Evolutionary conservation across 2,329 filamentous ascomycete genomes (phyloP).

Genomic region (Phaeosphaeriaceae sp.): DNA sequence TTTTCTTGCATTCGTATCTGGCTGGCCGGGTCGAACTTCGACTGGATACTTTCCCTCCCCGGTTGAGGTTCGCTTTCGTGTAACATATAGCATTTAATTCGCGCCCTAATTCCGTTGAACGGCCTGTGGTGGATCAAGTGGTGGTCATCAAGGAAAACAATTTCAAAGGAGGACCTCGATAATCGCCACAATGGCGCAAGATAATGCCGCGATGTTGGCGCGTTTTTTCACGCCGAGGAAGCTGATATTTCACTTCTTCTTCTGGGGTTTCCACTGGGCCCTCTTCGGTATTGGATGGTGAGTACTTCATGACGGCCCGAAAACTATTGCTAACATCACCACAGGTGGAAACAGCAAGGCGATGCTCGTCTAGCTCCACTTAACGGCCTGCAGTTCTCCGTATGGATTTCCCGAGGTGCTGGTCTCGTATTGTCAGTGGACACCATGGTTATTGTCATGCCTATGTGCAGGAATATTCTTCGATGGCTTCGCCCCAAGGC

Average conservation of each 20-base stretch:
- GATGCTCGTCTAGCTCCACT: conserved; percentile 75
- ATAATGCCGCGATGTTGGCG: conserved; percentile 13
- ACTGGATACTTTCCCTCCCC: conserved; percentile 42
- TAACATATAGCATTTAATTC: conserved; percentile 44
- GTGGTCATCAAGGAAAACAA: conserved; percentile 2
- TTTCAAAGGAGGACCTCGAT: neutral
- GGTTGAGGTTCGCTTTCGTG: conserved; percentile 41
- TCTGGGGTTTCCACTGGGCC: conserved; percentile 78
- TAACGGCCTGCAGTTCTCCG: conserved; percentile 84
- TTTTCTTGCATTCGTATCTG: conserved; percentile 51
- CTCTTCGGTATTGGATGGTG: conserved; percentile 90
- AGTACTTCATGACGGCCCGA: conserved; percentile 45
- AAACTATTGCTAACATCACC: conserved; percentile 9
- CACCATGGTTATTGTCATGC: conserved; percentile 84
- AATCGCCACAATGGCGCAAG: conserved; percentile 22
- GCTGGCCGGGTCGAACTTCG: conserved; percentile 50
- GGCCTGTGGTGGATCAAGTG: conserved; percentile 18
- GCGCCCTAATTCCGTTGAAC: conserved; percentile 45
- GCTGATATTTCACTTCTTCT: conserved; percentile 79
- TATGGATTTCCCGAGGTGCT: conserved; percentile 95
- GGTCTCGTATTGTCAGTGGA: conserved; percentile 86
- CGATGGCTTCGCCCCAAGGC: conserved; percentile 85
- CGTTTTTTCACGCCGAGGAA: conserved; percentile 69
- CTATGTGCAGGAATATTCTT: conserved; percentile 92
- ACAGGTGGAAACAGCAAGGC: conserved; percentile 77